Percentiles rank a stretch among this genome's conserved stretches.
phyloP scores from a whole-genome alignment of 495 filamentous ascomycete genomes.

The Xylaria venustula region DNA sequence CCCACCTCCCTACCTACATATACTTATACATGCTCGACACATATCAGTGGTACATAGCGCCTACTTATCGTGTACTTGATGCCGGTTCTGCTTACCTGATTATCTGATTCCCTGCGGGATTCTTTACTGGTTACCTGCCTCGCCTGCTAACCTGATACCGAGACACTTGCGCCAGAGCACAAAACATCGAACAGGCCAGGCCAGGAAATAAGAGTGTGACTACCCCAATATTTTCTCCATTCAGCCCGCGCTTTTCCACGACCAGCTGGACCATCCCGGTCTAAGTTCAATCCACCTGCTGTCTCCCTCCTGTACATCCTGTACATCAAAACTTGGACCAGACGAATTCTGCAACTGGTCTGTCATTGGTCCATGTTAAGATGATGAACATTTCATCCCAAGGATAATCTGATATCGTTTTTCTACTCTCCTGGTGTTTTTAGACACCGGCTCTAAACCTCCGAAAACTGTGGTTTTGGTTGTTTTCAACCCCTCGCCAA shows the following conservation, averaged over 20 bases:
- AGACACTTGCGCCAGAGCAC: background rate
- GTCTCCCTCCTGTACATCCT: slow-evolving; percentile 20
- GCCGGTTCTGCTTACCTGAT: too few species aligned
- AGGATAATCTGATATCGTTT: background rate
- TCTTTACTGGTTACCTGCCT: too few species aligned
- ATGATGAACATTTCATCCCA: slow-evolving; percentile 20
- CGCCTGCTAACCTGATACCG: background rate
- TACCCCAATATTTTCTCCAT: slow-evolving; percentile 1
- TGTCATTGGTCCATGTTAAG: slow-evolving; percentile 27
- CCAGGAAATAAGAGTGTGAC: background rate
- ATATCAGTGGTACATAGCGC: background rate
- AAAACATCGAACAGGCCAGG: background rate
- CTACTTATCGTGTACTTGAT: background rate
- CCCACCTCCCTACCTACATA: too few species aligned
- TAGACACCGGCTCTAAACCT: slow-evolving; percentile 2
- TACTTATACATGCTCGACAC: too few species aligned
- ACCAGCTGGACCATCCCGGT: slow-evolving; percentile 14
- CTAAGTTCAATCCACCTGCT: slow-evolving; percentile 26
- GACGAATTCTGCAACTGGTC: slow-evolving; percentile 25
- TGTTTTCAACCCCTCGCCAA: slow-evolving; percentile 15
- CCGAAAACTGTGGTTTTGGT: slow-evolving; percentile 16
- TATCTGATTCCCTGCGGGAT: background rate
- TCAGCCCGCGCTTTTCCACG: slow-evolving; percentile 10
- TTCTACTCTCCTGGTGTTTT: slow-evolving; percentile 18
- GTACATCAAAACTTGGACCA: slow-evolving; percentile 14